Conservation (phyloP, 192 early-diverging fungal genomes). For the Physocladia obscura region DNA sequence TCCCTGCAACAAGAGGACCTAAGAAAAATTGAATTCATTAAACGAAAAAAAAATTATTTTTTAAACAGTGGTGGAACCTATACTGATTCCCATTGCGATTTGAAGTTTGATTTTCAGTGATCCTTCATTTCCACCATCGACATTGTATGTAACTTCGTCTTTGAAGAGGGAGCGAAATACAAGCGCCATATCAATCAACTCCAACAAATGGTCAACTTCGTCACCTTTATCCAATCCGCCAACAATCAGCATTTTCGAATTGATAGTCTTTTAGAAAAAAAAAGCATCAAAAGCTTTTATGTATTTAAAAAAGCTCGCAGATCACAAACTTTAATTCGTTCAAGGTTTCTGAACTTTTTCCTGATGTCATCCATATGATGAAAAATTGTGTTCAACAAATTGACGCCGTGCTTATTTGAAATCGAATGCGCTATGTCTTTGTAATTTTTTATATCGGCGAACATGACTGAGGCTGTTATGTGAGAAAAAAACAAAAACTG, state of each 20-base stretch:
- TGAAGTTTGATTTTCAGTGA: slow-evolving; percentile 33
- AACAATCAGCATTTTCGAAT: slow-evolving; percentile 49
- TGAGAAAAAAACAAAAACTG: not conserved
- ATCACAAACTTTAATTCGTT: slow-evolving; percentile 45
- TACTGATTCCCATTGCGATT: slow-evolving; percentile 42
- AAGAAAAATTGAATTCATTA: not conserved
- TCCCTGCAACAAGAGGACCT: slow-evolving; percentile 54
- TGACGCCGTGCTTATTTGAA: slow-evolving; percentile 40
- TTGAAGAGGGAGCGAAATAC: slow-evolving; percentile 29
- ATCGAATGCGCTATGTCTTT: slow-evolving; percentile 38
- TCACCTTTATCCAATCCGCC: slow-evolving; percentile 36
- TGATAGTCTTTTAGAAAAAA: slow-evolving; percentile 50
- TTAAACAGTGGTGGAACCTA: too few relatives aligned
- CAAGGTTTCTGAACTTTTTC: slow-evolving; percentile 27
- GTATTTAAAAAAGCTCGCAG: too few relatives aligned
- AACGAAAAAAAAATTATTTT: too few relatives aligned
- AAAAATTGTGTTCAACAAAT: slow-evolving; percentile 46
- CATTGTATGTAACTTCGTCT: slow-evolving; percentile 15
- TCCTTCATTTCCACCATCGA: slow-evolving; percentile 4
- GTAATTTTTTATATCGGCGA: slow-evolving; percentile 51
- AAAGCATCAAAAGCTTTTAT: not conserved
- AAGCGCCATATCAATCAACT: slow-evolving; percentile 47
- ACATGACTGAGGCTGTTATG: slow-evolving; percentile 49
- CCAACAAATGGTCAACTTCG: slow-evolving; percentile 16
- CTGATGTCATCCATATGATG: slow-evolving; percentile 45